These are phyloP conservation scores for Syncephalis plumigaleata DNA, from an alignment of 371 early-diverging fungal genomes.

Conservation along the genomic window DNA sequence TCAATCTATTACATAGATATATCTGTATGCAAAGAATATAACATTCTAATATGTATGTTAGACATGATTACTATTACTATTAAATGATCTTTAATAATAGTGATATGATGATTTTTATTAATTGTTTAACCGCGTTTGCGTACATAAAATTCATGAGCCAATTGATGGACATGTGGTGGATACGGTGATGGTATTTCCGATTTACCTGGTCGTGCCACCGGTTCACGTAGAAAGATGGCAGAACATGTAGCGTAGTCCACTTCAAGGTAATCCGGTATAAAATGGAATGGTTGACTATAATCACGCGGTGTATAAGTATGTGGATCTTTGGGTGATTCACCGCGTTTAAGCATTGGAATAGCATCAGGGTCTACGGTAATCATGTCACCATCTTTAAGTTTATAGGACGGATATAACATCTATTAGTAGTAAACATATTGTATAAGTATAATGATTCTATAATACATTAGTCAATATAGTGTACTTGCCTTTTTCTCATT, in stretches of 20 bases:
- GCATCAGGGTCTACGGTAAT: constrained; percentile 64
- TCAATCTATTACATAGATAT: too few species aligned
- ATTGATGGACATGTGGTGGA: constrained; percentile 74
- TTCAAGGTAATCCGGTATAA: constrained; percentile 90
- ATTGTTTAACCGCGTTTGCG: constrained; percentile 13
- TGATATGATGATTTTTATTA: too few species aligned
- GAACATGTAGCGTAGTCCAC: constrained; percentile 89
- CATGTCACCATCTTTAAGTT: constrained; percentile 78
- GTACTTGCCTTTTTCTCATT: constrained; percentile 72
- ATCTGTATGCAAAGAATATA: too few species aligned
- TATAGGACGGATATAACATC: constrained; percentile 55
- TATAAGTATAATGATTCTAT: background rate
- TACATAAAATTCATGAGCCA: constrained; percentile 85
- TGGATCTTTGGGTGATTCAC: constrained; percentile 8
- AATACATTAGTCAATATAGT: background rate
- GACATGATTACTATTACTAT: too few species aligned
- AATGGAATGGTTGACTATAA: constrained; percentile 89
- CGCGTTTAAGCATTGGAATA: constrained; percentile 45
- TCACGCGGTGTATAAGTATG: constrained; percentile 54
- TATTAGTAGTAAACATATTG: constrained; percentile 6
- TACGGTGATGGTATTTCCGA: constrained; percentile 90
- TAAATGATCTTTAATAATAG: too few species aligned
- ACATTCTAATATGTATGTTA: too few species aligned
- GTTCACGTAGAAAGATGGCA: constrained; percentile 69
- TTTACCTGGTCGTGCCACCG: constrained; percentile 66